Conservation (phyloP, 257 asterid species). For the Paulownia fortunei region DNA sequence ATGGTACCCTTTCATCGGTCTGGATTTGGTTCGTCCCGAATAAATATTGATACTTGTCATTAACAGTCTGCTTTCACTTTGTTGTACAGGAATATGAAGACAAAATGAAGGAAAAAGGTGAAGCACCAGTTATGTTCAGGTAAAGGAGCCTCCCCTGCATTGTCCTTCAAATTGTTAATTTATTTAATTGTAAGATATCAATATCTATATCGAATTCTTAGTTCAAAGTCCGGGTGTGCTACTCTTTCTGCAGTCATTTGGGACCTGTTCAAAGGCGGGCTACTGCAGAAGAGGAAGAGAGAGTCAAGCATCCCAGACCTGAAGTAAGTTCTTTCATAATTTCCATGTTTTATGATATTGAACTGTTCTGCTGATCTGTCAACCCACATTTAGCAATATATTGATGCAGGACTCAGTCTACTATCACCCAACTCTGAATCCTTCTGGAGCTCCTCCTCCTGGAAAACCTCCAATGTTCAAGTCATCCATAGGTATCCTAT, state of each 20-base stretch:
- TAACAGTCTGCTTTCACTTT: slow-evolving; percentile 25
- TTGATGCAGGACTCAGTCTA: slow-evolving; percentile 92
- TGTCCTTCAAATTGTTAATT: neutral
- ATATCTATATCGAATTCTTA: slow-evolving; percentile 25
- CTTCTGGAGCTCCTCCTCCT: slow-evolving; percentile 99
- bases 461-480: slow-evolving; percentile 99
- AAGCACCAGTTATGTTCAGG: slow-evolving; percentile 99
- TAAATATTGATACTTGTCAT: neutral
- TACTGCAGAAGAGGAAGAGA: slow-evolving; percentile 91
- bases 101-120: slow-evolving; percentile 92
- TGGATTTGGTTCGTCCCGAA: neutral
- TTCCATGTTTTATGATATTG: slow-evolving; percentile 28
- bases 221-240: slow-evolving; percentile 16
- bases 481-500: slow-evolving; percentile 74
- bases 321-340: slow-evolving; percentile 60
- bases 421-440: slow-evolving; percentile 95
- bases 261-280: slow-evolving; percentile 84
- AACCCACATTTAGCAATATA: slow-evolving; percentile 30
- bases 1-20: neutral
- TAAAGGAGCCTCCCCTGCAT: slow-evolving; percentile 39
- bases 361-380: slow-evolving; percentile 35
- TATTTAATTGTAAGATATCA: neutral
- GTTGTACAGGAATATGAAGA: slow-evolving; percentile 84
- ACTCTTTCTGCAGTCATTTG: slow-evolving; percentile 75
- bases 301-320: slow-evolving; percentile 79